Evolutionary conservation across 2,329 filamentous ascomycete genomes (phyloP), one percentile per base, ranked within the genome.

Genomic region (Tolypocladium amazonense): DNA sequence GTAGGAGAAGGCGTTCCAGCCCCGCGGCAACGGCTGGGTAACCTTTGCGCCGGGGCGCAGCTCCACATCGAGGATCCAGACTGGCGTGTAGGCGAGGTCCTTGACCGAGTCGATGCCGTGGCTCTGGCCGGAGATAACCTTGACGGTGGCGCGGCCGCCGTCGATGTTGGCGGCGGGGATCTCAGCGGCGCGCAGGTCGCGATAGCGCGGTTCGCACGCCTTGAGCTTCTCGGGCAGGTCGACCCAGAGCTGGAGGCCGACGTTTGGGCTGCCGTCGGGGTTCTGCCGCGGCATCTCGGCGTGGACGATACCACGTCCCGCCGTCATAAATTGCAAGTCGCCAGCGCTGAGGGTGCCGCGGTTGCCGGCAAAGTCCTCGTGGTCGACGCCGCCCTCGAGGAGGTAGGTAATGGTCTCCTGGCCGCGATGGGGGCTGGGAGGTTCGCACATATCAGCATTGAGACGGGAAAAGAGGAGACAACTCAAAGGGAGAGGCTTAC

Each of bases 251-350:
- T 97, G 94, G 76, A 97, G 84, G 39, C 93, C 93, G 58, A 95
- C 82, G 72, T 92, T 96, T 61, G 88, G 78, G 60, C 79, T 83
- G 57, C 90, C 90, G 71, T 94, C 89, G 0, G 80, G 72, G 70
- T 91, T 90, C 69, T 89, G 85, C 59, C 84, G 82, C 12, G 93
- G 93, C 92, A 97, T 97, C 76, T 97, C 93, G 43, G 92, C 90
- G 74, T 97, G 94, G 73, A 97, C 89, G 68, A 97, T 95, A 50
- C 93, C 93, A 25, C 82, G 80, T 4, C 93, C 93, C 1, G 93
- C 93, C 0, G 93, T 97, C 94, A 97, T 97, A 80, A 97, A 97
- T 72, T 97, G 93, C 56, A 97, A 77, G 71, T 97, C 93, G n/a
- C 93, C 93, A 0, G 88, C 76, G 62, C 88, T 81, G 66, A 97